These are phyloP conservation scores for Syzygium grande DNA, from an alignment of 345 rosid species.

Conservation along the genomic window DNA sequence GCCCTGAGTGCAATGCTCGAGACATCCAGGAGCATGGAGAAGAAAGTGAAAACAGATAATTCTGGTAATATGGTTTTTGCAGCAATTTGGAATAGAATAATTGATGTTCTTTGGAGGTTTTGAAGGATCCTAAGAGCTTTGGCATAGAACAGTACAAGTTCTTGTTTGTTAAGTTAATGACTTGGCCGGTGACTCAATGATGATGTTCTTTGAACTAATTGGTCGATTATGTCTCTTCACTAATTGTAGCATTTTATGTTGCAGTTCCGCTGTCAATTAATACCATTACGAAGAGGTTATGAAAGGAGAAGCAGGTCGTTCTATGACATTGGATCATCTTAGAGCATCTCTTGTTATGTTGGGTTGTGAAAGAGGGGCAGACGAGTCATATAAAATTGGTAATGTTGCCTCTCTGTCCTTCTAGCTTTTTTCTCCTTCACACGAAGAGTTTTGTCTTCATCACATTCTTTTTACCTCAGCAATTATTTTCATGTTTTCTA, in stretches of 20 bases:
- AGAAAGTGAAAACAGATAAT: constrained; percentile 49
- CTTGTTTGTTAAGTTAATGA: background rate
- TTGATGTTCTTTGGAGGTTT: background rate
- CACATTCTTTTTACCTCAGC: background rate
- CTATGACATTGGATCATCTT: constrained; percentile 64
- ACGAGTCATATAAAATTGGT: constrained; percentile 56
- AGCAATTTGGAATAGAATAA: background rate
- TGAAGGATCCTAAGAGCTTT: background rate
- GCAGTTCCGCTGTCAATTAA: constrained; percentile 58
- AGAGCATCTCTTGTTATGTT: constrained; percentile 48
- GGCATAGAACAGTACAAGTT: background rate
- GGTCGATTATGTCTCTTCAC: background rate
- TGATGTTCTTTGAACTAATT: background rate
- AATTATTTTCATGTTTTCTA: background rate
- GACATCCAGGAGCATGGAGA: constrained; percentile 64
- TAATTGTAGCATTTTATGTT: constrained; percentile 3
- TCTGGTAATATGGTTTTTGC: constrained; percentile 39
- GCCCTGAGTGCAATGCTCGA: constrained; percentile 74
- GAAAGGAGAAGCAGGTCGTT: constrained; percentile 65
- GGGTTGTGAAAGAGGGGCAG: constrained; percentile 34
- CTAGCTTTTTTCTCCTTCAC: background rate
- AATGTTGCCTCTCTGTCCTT: constrained; percentile 4
- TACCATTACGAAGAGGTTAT: constrained; percentile 80
- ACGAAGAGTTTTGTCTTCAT: background rate
- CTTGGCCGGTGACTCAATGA: background rate